phyloP scores from a whole-genome alignment of 306 rosid species.

The Fagus sylvatica region DNA sequence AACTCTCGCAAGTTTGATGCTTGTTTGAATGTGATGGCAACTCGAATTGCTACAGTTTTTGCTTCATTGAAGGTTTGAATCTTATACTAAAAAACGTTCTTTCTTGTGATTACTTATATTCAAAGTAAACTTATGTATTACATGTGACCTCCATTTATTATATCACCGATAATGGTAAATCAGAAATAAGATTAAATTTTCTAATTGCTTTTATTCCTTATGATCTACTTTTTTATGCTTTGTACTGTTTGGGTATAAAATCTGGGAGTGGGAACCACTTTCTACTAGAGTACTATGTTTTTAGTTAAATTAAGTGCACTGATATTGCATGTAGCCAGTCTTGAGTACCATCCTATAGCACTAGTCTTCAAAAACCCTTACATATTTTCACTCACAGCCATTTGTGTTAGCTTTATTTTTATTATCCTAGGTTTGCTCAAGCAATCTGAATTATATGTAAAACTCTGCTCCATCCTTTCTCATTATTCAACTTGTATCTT shows the following conservation, averaged over 20 bases:
- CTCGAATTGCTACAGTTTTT: slow-evolving; percentile 87
- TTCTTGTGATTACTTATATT: not conserved
- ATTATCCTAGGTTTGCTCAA: not conserved
- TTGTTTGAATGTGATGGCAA: slow-evolving; percentile 73
- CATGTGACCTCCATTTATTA: not conserved
- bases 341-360: not conserved
- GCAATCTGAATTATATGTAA: not conserved
- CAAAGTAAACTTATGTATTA: not conserved
- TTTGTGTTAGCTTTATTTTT: not conserved
- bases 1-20: slow-evolving; percentile 59
- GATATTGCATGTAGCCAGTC: not conserved
- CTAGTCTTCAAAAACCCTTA: not conserved
- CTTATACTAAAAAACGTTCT: not conserved
- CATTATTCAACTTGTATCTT: not conserved
- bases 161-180: not conserved
- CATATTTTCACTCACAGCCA: not conserved
- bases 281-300: not conserved
- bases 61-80: slow-evolving; percentile 77
- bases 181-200: not conserved
- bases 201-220: not conserved
- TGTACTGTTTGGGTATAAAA: not conserved
- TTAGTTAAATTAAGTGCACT: not conserved
- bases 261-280: not conserved
- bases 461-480: not conserved
- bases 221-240: not conserved